phyloP scores from a whole-genome alignment of 371 early-diverging fungal genomes.

The Chytridiales sp. region DNA sequence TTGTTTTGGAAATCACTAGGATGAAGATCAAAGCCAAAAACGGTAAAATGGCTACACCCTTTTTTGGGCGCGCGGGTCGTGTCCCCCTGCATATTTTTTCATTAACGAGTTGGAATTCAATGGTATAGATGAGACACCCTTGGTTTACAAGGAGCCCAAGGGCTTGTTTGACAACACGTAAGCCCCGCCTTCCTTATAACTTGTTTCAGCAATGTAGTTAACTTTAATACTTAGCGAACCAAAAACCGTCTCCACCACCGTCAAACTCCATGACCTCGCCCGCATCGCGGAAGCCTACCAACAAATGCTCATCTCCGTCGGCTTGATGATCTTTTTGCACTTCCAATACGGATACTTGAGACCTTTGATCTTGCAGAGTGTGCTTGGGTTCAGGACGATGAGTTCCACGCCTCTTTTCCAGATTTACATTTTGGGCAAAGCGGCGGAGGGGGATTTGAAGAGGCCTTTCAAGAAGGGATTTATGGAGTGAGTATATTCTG shows the following conservation, averaged over 20 bases:
- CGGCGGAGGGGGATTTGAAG: conserved; percentile 73
- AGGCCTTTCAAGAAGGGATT: conserved; percentile 84
- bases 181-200: not conserved
- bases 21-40: too few relatives aligned
- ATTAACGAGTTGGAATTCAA: too few relatives aligned
- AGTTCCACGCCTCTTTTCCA: conserved; percentile 66
- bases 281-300: conserved; percentile 72
- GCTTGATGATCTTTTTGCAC: conserved; percentile 78
- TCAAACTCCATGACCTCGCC: conserved; percentile 77
- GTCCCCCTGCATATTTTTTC: too few relatives aligned
- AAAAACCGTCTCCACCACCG: conserved; percentile 65
- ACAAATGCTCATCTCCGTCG: conserved; percentile 65
- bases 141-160: conserved; percentile 72
- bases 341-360: conserved; percentile 87
- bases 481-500: conserved; percentile 46
- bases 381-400: conserved; percentile 77
- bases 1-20: too few relatives aligned
- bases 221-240: not conserved
- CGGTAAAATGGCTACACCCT: too few relatives aligned
- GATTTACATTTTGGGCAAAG: conserved; percentile 78
- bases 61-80: too few relatives aligned
- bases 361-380: conserved; percentile 85
- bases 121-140: conserved; percentile 62
- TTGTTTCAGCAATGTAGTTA: not conserved
- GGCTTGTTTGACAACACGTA: conserved; percentile 47